phyloP scores from a whole-genome alignment of 495 filamentous ascomycete genomes.

The Ramalina intermedia region DNA sequence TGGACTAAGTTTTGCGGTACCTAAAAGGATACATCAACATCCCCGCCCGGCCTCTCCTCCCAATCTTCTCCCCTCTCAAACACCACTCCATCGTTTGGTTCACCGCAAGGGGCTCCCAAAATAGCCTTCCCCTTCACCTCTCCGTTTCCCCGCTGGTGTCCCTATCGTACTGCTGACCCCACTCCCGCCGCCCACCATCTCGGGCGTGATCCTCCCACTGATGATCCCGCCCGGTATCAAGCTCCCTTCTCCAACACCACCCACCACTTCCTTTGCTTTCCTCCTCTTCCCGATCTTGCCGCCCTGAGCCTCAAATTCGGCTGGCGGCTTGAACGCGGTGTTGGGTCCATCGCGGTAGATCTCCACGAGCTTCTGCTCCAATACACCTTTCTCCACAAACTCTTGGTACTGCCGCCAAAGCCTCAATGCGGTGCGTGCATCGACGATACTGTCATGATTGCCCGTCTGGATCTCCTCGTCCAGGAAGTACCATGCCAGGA shows the following conservation, averaged over 20 bases:
- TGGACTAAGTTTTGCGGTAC: too few relatives aligned
- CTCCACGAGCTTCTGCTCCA: slow-evolving; percentile 64
- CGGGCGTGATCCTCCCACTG: slow-evolving; percentile 15
- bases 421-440: slow-evolving; percentile 76
- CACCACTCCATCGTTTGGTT: not conserved
- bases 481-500: slow-evolving; percentile 76
- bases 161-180: slow-evolving; percentile 7
- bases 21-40: too few relatives aligned
- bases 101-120: slow-evolving; percentile 19
- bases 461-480: slow-evolving; percentile 82
- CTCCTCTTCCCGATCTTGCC: not conserved
- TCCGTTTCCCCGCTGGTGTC: slow-evolving; percentile 10
- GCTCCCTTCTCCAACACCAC: not conserved
- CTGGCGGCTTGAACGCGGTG: slow-evolving; percentile 59
- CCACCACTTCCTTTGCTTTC: not conserved
- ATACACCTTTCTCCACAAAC: slow-evolving; percentile 69
- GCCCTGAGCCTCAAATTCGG: slow-evolving; percentile 4
- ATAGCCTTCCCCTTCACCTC: slow-evolving; percentile 7
- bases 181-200: slow-evolving; percentile 3
- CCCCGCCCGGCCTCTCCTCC: too few relatives aligned
- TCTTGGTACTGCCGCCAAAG: slow-evolving; percentile 85
- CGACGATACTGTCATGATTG: slow-evolving; percentile 86
- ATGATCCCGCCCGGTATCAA: not conserved
- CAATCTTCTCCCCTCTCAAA: not conserved
- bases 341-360: slow-evolving; percentile 63